These are phyloP conservation scores for Salix dunnii DNA, from an alignment of 345 rosid species.

Conservation along the genomic window DNA sequence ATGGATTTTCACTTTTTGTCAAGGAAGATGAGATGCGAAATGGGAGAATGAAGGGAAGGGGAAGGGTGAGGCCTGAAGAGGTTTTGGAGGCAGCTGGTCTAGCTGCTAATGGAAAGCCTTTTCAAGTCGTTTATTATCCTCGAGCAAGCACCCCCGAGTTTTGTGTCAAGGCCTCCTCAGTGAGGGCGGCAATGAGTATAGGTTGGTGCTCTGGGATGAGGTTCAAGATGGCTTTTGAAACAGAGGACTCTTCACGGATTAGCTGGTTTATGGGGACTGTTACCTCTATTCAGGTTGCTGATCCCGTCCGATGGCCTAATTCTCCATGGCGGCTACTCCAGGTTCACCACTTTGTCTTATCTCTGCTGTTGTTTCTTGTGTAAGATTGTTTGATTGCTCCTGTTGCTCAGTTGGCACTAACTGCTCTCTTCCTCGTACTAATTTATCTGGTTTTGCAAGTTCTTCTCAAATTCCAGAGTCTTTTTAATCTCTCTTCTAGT, in stretches of 20 bases:
- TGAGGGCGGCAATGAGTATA: constrained; percentile 20
- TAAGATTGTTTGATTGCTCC: background rate
- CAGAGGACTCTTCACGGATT: constrained; percentile 29
- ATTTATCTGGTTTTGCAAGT: background rate
- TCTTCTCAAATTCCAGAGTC: background rate
- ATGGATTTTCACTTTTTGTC: constrained; percentile 15
- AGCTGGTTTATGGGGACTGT: constrained; percentile 34
- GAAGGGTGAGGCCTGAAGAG: constrained; percentile 23
- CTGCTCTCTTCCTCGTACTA: background rate
- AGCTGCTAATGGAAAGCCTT: constrained; percentile 25
- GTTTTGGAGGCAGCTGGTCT: constrained; percentile 18
- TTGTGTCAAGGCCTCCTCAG: constrained; percentile 24
- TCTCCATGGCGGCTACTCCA: constrained; percentile 93
- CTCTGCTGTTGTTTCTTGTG: background rate
- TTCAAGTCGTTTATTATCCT: constrained; percentile 27
- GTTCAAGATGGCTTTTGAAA: constrained; percentile 32
- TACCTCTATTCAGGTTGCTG: constrained; percentile 43
- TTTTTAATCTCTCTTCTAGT: background rate
- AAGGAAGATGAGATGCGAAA: constrained; percentile 22
- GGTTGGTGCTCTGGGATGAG: constrained; percentile 31
- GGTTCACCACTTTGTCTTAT: constrained; percentile 33
- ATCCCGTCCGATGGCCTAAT: constrained; percentile 79
- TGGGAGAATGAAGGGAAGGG: constrained; percentile 11
- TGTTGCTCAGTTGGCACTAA: background rate
- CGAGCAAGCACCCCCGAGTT: constrained; percentile 28